Percentiles rank a stretch among this genome's conserved stretches.
phyloP scores from a whole-genome alignment of 108 stramenopile species.

The Cylindrotheca closterium region DNA sequence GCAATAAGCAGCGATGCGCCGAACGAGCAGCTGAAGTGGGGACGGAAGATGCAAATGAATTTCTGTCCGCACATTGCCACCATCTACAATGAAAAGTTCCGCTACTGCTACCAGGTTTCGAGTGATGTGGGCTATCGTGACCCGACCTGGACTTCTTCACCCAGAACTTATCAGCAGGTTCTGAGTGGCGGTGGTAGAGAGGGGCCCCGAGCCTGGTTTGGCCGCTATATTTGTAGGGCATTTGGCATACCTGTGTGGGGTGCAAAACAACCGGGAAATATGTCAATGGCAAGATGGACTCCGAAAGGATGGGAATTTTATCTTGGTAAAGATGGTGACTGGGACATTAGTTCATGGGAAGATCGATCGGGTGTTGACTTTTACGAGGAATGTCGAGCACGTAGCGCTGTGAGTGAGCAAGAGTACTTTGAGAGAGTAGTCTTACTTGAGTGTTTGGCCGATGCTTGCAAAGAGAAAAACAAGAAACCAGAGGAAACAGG shows the following conservation, averaged over 20 bases:
- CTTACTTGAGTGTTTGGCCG: slow-evolving; percentile 37
- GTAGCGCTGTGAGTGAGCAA: slow-evolving; percentile 25
- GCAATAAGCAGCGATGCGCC: slow-evolving; percentile 48
- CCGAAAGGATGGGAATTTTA: slow-evolving; percentile 46
- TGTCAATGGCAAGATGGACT: slow-evolving; percentile 42
- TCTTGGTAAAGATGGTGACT: slow-evolving; percentile 30
- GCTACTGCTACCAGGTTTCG: slow-evolving; percentile 31
- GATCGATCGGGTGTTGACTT: slow-evolving; percentile 34
- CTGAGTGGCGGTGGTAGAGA: slow-evolving; percentile 46
- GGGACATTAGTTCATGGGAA: slow-evolving; percentile 38
- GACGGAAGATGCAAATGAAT: slow-evolving; percentile 44
- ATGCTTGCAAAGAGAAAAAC: slow-evolving; percentile 42
- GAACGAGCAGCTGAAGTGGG: slow-evolving; percentile 44
- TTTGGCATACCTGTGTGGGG: slow-evolving; percentile 62
- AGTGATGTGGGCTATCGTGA: slow-evolving; percentile 43
- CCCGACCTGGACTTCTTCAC: slow-evolving; percentile 43
- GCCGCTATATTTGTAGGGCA: slow-evolving; percentile 40
- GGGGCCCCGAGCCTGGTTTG: slow-evolving; percentile 57
- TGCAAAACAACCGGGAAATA: slow-evolving; percentile 44
- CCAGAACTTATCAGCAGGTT: slow-evolving; percentile 47
- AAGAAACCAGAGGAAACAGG: slow-evolving; percentile 23
- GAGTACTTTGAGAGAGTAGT: slow-evolving; percentile 36
- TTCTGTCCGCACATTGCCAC: slow-evolving; percentile 54
- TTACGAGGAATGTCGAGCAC: slow-evolving; percentile 30
- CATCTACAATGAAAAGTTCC: slow-evolving; percentile 34